These are phyloP conservation scores for Trametes meyenii DNA, from an alignment of 768 basidiomycete species.

Conservation along the genomic window DNA sequence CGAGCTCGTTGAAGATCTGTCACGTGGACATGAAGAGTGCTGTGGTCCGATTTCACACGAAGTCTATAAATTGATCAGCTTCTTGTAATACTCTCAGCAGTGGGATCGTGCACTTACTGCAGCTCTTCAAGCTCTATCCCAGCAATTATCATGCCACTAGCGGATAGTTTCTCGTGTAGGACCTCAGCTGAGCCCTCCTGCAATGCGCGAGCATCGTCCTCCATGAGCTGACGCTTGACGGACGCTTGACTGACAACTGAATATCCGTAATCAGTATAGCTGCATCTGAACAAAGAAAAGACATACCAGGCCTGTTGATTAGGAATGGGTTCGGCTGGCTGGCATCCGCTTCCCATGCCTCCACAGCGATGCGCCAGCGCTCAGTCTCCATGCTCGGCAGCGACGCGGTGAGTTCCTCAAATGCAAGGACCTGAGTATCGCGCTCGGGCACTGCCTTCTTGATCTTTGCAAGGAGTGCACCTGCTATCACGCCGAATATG, in stretches of 20 bases:
- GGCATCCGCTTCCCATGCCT: conserved; percentile 4
- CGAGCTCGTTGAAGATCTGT: background rate
- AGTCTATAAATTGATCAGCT: background rate
- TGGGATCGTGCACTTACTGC: background rate
- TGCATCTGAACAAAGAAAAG: background rate
- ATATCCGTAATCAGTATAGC: background rate
- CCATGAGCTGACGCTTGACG: background rate
- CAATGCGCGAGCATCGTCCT: background rate
- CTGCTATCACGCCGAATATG: background rate
- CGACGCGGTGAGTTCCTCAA: background rate
- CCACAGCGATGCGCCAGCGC: background rate
- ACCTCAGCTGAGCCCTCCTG: background rate
- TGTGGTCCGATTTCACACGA: background rate
- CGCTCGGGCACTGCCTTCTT: conserved; percentile 2
- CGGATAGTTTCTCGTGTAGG: background rate
- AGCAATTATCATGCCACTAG: background rate
- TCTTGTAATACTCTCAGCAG: background rate
- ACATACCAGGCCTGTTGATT: background rate
- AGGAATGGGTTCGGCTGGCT: background rate
- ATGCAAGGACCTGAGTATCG: background rate
- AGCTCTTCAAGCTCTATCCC: background rate
- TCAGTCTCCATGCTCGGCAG: background rate
- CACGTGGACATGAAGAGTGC: background rate
- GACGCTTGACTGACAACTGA: background rate
- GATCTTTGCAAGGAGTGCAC: background rate